These are phyloP conservation scores for Blastobotrys elegans DNA, from an alignment of 1,139 yeast species.

Conservation along the genomic window DNA sequence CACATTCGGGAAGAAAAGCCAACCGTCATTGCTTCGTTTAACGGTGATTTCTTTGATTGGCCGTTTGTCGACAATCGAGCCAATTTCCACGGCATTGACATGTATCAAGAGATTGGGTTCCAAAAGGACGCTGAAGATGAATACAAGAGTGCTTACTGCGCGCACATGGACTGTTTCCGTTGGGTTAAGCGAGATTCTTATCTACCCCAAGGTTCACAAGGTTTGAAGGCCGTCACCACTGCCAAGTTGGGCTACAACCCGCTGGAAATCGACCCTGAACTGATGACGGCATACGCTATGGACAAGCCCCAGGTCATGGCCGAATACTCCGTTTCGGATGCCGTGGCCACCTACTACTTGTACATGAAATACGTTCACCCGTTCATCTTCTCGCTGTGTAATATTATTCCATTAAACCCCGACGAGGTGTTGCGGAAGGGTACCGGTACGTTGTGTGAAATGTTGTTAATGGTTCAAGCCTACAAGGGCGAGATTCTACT, in stretches of 20 bases:
- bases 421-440: conserved; percentile 96
- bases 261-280: conserved; percentile 91
- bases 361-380: conserved; percentile 98
- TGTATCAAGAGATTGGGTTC: conserved; percentile 94
- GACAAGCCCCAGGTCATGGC: conserved; percentile 90
- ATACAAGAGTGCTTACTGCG: conserved; percentile 87
- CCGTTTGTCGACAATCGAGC: conserved; percentile 94
- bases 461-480: conserved; percentile 96
- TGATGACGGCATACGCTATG: conserved; percentile 96
- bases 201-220: conserved; percentile 97
- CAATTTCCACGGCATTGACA: conserved; percentile 71
- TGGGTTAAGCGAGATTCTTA: conserved; percentile 99
- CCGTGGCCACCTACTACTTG: conserved; percentile 94
- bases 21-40: conserved; percentile 93
- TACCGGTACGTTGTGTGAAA: conserved; percentile 97
- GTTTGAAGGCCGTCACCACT: conserved; percentile 95
- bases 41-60: conserved; percentile 99
- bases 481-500: conserved; percentile 68
- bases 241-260: conserved; percentile 96
- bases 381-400: conserved; percentile 90
- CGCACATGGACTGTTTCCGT: conserved; percentile 94
- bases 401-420: conserved; percentile 92
- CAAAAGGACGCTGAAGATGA: conserved; percentile 84
- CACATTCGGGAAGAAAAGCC: conserved; percentile 86
- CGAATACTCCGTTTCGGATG: conserved; percentile 98